These are phyloP conservation scores for Cynara cardunculus DNA, from an alignment of 129 eudicot genomes.

Conservation along the genomic window DNA sequence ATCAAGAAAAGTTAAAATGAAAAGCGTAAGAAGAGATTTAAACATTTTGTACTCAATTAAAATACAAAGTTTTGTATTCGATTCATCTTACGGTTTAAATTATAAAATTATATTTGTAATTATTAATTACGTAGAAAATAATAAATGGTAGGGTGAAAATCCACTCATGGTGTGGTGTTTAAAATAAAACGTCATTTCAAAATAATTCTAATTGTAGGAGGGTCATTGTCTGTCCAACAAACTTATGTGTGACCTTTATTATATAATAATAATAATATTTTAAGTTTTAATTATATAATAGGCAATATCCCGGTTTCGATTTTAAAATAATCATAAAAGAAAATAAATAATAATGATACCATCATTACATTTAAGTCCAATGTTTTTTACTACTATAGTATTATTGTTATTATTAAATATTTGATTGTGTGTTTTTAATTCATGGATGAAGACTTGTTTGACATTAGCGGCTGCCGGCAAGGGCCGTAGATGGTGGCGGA, in stretches of 20 bases:
- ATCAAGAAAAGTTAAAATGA: no score
- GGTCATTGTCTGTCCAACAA: constrained; percentile 34
- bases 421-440: not conserved
- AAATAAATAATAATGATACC: constrained; percentile 12
- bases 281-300: constrained; percentile 4
- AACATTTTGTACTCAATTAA: no score
- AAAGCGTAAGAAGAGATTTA: no score
- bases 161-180: not conserved
- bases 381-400: not conserved
- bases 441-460: constrained; percentile 21
- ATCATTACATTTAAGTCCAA: constrained; percentile 18
- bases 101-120: no score
- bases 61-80: not conserved
- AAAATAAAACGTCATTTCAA: not conserved
- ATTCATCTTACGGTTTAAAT: no score
- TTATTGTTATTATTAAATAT: not conserved
- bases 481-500: constrained; percentile 37
- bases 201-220: not conserved
- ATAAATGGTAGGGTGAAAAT: no score
- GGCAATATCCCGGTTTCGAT: constrained; percentile 19
- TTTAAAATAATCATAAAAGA: not conserved
- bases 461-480: constrained; percentile 47
- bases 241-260: constrained; percentile 25
- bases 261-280: not conserved
- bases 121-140: no score